phyloP scores from a whole-genome alignment of 2,329 filamentous ascomycete genomes.

The Coniochaeta prunicola region DNA sequence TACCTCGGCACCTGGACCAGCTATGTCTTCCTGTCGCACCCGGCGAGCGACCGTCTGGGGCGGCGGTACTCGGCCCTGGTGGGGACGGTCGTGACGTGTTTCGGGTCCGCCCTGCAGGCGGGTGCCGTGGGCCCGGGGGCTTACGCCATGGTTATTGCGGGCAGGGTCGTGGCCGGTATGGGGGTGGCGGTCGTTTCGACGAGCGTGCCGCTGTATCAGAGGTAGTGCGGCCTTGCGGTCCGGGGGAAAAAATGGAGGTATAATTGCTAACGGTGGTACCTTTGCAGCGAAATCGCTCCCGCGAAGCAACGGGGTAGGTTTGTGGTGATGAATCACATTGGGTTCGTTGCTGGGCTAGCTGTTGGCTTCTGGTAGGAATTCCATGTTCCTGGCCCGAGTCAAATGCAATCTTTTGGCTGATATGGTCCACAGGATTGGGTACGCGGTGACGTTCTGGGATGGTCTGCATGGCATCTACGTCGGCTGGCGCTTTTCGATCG shows the following conservation, averaged over 20 bases:
- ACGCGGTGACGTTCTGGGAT: slow-evolving; percentile 47
- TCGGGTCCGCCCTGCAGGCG: slow-evolving; percentile 43
- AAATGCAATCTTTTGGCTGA: neutral
- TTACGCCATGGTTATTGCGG: slow-evolving; percentile 40
- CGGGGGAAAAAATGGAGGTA: neutral
- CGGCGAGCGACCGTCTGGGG: slow-evolving; percentile 41
- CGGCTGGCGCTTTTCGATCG: slow-evolving; percentile 46
- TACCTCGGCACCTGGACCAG: slow-evolving; percentile 49
- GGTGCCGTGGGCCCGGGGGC: slow-evolving; percentile 31
- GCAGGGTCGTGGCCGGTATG: slow-evolving; percentile 43
- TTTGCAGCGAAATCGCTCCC: slow-evolving; percentile 43
- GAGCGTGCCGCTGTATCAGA: slow-evolving; percentile 50
- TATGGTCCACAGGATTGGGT: slow-evolving; percentile 39
- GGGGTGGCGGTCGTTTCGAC: slow-evolving; percentile 50
- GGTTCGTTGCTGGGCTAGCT: slow-evolving; percentile 47
- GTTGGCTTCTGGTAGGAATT: slow-evolving; percentile 43
- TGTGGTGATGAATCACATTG: slow-evolving; percentile 53
- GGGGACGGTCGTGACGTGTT: slow-evolving; percentile 36
- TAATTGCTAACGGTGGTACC: neutral
- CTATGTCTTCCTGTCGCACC: slow-evolving; percentile 47
- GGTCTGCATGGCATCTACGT: slow-evolving; percentile 31
- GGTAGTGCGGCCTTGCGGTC: slow-evolving; percentile 24
- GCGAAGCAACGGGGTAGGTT: slow-evolving; percentile 45
- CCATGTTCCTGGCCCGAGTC: neutral
- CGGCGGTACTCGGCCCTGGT: slow-evolving; percentile 41